These are phyloP conservation scores for Naegleria fowleri DNA, from an alignment of 208 protist species.

Conservation along the genomic window DNA sequence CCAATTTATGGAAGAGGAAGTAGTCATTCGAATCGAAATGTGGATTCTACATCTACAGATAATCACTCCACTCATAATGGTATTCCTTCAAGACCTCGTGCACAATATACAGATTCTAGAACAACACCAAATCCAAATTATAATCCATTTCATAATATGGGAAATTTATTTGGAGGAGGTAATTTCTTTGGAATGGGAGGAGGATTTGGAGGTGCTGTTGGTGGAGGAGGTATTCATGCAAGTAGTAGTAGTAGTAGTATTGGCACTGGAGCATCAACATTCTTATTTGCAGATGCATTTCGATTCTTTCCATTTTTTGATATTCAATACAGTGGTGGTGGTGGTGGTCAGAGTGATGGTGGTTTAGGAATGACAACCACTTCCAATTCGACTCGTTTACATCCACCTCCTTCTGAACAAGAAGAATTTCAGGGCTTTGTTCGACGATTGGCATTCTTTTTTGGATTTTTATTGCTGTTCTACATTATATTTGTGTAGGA, in stretches of 20 bases:
- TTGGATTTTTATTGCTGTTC: neutral
- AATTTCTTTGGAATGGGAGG: too few species aligned
- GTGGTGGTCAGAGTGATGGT: too few species aligned
- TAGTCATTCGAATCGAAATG: too few species aligned
- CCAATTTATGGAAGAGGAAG: constrained; percentile 44
- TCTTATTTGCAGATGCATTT: neutral
- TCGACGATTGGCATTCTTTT: neutral
- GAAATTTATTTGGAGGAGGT: too few species aligned
- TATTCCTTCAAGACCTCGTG: neutral
- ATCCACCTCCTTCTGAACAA: neutral
- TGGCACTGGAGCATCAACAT: neutral
- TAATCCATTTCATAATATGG: neutral
- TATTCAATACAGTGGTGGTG: neutral
- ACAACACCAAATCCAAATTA: constrained; percentile 21
- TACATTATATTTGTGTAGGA: neutral
- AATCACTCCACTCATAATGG: neutral
- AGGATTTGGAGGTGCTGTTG: too few species aligned
- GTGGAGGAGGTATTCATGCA: neutral
- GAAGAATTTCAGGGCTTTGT: neutral
- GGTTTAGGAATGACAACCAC: too few species aligned
- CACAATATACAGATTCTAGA: neutral
- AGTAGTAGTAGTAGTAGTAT: neutral
- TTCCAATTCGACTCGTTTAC: too few species aligned
- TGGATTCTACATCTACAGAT: neutral
- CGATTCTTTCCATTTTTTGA: neutral